A percentile compares a stretch with the other conserved stretches of the same genome.
Conservation (phyloP, 2,329 filamentous ascomycete species). For the Fusarium sp. region DNA sequence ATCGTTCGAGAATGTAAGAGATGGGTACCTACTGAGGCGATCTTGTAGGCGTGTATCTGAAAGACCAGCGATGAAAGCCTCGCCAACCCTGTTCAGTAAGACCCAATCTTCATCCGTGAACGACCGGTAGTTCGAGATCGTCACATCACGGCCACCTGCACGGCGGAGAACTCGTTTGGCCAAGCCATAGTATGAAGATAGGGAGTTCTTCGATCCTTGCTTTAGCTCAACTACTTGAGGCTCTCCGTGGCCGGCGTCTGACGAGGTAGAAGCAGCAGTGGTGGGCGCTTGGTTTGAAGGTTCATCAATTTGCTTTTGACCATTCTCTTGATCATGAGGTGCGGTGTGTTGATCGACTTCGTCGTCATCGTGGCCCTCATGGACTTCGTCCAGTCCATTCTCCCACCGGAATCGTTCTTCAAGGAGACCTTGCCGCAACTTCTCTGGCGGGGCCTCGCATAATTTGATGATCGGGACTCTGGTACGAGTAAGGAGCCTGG, state of each 20-base stretch:
- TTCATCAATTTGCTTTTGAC: constrained; percentile 19
- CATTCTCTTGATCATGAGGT: constrained; percentile 44
- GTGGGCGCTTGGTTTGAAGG: constrained; percentile 15
- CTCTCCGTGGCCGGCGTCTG: constrained; percentile 28
- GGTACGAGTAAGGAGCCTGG: constrained; percentile 80
- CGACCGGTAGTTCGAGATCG: constrained; percentile 58
- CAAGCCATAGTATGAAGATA: constrained; percentile 61
- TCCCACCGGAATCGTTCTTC: constrained; percentile 81
- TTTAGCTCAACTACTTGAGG: constrained; percentile 52
- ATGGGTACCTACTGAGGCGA: constrained; percentile 61
- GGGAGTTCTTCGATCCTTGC: constrained; percentile 57
- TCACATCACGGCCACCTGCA: constrained; percentile 64
- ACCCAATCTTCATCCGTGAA: constrained; percentile 60
- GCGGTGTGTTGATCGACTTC: constrained; percentile 50
- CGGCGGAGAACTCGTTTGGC: constrained; percentile 65
- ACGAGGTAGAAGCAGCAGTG: constrained; percentile 40
- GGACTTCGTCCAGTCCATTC: constrained; percentile 59
- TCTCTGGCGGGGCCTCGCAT: constrained; percentile 75
- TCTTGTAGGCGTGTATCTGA: constrained; percentile 59
- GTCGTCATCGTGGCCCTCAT: constrained; percentile 53
- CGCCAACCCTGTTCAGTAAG: constrained; percentile 64
- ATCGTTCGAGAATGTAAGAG: constrained; percentile 56
- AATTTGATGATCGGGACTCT: constrained; percentile 90
- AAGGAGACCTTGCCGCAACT: constrained; percentile 70
- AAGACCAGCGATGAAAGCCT: constrained; percentile 68